A percentile compares a stretch with the other conserved stretches of the same genome.
These are phyloP conservation scores for Paraglomus brasilianum DNA, from an alignment of 192 early-diverging fungal genomes.

Conservation along the genomic window DNA sequence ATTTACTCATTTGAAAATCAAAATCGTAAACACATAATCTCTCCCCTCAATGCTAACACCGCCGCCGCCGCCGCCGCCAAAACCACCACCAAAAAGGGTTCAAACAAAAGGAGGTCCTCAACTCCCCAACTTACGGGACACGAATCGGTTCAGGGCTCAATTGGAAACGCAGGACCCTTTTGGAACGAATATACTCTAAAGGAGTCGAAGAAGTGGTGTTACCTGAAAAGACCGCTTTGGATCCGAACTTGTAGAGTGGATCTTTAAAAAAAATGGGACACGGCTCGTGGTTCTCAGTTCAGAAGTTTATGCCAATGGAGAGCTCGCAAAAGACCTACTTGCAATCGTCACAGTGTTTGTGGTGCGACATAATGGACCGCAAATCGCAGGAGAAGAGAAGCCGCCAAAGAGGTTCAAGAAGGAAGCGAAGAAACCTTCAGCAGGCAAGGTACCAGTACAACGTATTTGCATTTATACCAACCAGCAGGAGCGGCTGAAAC, in stretches of 20 bases:
- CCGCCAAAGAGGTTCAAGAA: neutral
- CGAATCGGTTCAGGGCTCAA: conserved; percentile 1
- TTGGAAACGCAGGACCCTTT: neutral
- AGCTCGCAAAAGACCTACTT: conserved; percentile 13
- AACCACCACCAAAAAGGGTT: no score
- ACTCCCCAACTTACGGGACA: no score
- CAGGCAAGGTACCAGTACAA: conserved; percentile 7
- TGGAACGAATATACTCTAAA: neutral
- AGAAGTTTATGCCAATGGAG: conserved; percentile 7
- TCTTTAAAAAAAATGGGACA: conserved; percentile 24
- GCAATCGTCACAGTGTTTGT: conserved; percentile 25
- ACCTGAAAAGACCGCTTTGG: conserved; percentile 19
- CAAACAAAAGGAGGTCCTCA: no score
- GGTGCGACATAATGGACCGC: neutral
- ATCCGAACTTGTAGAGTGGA: conserved; percentile 8
- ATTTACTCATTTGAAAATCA: no score
- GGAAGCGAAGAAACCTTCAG: conserved; percentile 8
- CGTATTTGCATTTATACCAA: neutral
- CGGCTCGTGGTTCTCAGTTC: neutral
- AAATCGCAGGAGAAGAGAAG: conserved; percentile 15
- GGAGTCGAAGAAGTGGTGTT: conserved; percentile 20
- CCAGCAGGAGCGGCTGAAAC: no score
- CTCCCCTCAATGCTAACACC: no score
- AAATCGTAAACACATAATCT: no score
- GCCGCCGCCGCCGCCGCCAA: no score